A percentile compares a stretch with the other conserved stretches of the same genome.
These are phyloP conservation scores for Melocanna baccifera DNA, from an alignment of 176 grass and related monocot species.

Conservation along the genomic window DNA sequence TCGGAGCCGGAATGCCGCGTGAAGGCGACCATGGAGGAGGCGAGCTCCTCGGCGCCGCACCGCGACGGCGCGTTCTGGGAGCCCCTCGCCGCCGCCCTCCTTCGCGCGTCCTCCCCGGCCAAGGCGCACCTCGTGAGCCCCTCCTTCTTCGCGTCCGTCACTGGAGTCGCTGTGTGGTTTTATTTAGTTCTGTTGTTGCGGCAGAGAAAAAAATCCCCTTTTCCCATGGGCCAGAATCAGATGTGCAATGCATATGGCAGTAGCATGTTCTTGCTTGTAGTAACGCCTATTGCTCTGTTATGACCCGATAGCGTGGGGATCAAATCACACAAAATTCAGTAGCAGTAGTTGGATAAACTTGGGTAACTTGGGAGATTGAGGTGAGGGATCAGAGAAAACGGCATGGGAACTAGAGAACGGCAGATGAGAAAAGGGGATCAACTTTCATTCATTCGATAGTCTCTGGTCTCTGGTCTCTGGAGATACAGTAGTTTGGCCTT, in stretches of 20 bases:
- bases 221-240: background rate
- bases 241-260: background rate
- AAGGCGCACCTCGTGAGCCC: slow-evolving; percentile 51
- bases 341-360: too few species aligned
- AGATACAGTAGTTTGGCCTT: too few species aligned
- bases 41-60: slow-evolving; percentile 22
- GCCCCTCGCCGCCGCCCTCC: slow-evolving; percentile 39
- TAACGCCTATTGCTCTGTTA: too few species aligned
- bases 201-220: background rate
- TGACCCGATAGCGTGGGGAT: too few species aligned
- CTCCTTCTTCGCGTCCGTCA: background rate
- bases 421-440: too few species aligned
- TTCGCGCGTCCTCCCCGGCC: slow-evolving; percentile 30
- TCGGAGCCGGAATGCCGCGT: slow-evolving; percentile 35
- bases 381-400: too few species aligned
- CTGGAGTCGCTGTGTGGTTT: background rate
- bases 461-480: too few species aligned
- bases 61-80: slow-evolving; percentile 42
- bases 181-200: background rate
- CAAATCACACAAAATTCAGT: too few species aligned
- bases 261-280: too few species aligned
- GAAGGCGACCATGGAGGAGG: slow-evolving; percentile 48
- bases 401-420: too few species aligned
- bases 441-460: too few species aligned
- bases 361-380: too few species aligned